Base-by-base conservation (phyloP, 768 basidiomycete genomes). In the Boletus sp. region DNA sequence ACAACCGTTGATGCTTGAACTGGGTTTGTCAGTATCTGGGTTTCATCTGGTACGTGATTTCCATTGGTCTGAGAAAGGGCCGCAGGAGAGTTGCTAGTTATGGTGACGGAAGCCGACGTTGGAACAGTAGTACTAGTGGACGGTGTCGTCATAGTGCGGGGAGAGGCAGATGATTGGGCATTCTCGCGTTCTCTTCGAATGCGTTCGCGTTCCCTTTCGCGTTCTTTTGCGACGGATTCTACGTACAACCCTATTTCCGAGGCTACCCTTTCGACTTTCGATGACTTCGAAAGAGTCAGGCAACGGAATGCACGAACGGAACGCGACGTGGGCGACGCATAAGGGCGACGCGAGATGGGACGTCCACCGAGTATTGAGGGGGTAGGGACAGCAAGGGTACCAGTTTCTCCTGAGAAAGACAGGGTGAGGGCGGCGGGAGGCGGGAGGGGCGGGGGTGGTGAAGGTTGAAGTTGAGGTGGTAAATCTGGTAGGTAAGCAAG, bases 181-280 rank as follows among this genome's bases (percentile, higher is more conserved):
- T 71, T 75, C 62, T 89, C 85, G 19, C 85, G 74, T 67, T 87
- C 88, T 44, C 79, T 74, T 60, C 83, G 83, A 44, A 90, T 76
- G 27, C 88, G 77, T 59, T 91, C 89, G 7, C 88, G 77, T 67
- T 93, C 90, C 53, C 77, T 76, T 56, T 93, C 91, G 17, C 91
- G 76, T 61, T 93, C 91, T 57, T 81, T 82, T 4, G 83, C 84
- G 6, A 91, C 79, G 9, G 80, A 79, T 52, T 93, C 91, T 7
- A 93, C 87, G 61, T 88, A 92, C 2, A 75, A 74, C 30, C 83
- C 81, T 17, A 88, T 79, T 64, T 88, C 83, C 3, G 73, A 64
- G 2, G 86, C 87, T 7, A 85, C 77, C 6, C 70, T 72, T 19
- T 76, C 74, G 11, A 87, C 69, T 49, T 79, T 79, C 47, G 75